These are phyloP conservation scores for Dujonia santamariae DNA, from an alignment of 1,139 yeast genomes.

Conservation along the genomic window DNA sequence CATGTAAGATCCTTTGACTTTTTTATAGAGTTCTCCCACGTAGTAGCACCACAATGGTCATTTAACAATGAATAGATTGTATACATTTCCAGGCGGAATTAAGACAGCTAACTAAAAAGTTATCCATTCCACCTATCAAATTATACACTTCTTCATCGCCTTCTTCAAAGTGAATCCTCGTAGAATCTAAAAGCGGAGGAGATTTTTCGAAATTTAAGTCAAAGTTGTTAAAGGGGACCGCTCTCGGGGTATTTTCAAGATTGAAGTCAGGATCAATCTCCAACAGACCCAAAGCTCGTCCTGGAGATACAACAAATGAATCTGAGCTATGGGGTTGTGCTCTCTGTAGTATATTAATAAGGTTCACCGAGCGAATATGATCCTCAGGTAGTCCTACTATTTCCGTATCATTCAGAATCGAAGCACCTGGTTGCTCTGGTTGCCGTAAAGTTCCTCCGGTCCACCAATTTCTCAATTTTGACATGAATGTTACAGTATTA, in stretches of 20 bases:
- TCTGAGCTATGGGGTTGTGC: constrained; percentile 1
- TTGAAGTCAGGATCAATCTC: constrained; percentile 4
- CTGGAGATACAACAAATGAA: constrained; percentile 1
- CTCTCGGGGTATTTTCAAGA: constrained; percentile 22
- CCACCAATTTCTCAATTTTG: constrained; percentile 1
- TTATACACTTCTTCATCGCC: constrained; percentile 16
- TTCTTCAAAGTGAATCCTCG: constrained; percentile 2
- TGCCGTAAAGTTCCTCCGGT: too few relatives aligned
- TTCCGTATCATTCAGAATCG: too few relatives aligned
- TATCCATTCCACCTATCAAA: constrained; percentile 17
- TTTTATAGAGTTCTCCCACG: too few relatives aligned
- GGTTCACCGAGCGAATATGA: too few relatives aligned
- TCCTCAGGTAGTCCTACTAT: too few relatives aligned
- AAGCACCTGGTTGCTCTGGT: too few relatives aligned
- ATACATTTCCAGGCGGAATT: constrained; percentile 5
- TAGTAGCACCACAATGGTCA: too few relatives aligned
- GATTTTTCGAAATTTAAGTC: constrained; percentile 17
- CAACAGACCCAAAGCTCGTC: background rate
- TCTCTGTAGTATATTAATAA: background rate
- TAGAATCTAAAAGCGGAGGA: background rate
- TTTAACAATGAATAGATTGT: background rate
- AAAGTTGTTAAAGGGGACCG: constrained; percentile 21
- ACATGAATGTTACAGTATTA: too few relatives aligned
- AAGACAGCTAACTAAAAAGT: constrained; percentile 17
- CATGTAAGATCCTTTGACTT: too few relatives aligned